phyloP scores from a whole-genome alignment of 1,284 basidiomycete genomes.

The Ustilago crameri region DNA sequence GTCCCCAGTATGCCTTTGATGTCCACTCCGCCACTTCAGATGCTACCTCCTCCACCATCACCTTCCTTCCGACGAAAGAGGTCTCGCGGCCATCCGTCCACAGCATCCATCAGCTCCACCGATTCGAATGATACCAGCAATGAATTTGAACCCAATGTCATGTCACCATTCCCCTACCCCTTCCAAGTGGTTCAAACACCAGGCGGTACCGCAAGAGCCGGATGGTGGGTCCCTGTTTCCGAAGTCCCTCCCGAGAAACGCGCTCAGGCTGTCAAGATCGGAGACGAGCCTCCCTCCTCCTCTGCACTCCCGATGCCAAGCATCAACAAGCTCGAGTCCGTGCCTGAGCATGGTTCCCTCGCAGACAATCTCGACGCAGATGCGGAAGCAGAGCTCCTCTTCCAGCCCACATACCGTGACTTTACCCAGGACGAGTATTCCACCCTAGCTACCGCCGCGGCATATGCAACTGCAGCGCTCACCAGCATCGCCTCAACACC shows the following conservation, averaged over 20 bases:
- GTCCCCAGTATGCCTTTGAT: constrained; percentile 62
- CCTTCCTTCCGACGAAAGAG: constrained; percentile 36
- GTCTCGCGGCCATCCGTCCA: constrained; percentile 20
- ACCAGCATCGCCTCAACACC: constrained; percentile 52
- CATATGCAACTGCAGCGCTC: constrained; percentile 59
- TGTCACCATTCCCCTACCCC: constrained; percentile 53
- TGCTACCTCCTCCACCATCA: constrained; percentile 57
- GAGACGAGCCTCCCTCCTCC: constrained; percentile 13
- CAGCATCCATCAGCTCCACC: constrained; percentile 24
- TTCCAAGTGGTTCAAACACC: constrained; percentile 62
- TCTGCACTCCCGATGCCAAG: background rate
- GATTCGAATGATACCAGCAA: constrained; percentile 20
- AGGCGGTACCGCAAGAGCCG: constrained; percentile 56
- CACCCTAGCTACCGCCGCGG: constrained; percentile 59
- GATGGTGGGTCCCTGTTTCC: constrained; percentile 59
- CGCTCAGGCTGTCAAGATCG: constrained; percentile 33
- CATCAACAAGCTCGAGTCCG: constrained; percentile 10
- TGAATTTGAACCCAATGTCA: constrained; percentile 46
- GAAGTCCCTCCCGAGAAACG: constrained; percentile 41
- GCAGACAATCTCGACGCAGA: constrained; percentile 14
- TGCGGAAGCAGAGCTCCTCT: constrained; percentile 33
- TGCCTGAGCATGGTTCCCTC: constrained; percentile 7
- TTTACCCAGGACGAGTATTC: constrained; percentile 55
- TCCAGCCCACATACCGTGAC: constrained; percentile 53
- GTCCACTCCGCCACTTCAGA: constrained; percentile 56